A percentile compares a stretch with the other conserved stretches of the same genome.
Evolutionary conservation across 176 grass and related monocot genomes (phyloP).

Genomic region (Echinochloa phyllopogon): DNA sequence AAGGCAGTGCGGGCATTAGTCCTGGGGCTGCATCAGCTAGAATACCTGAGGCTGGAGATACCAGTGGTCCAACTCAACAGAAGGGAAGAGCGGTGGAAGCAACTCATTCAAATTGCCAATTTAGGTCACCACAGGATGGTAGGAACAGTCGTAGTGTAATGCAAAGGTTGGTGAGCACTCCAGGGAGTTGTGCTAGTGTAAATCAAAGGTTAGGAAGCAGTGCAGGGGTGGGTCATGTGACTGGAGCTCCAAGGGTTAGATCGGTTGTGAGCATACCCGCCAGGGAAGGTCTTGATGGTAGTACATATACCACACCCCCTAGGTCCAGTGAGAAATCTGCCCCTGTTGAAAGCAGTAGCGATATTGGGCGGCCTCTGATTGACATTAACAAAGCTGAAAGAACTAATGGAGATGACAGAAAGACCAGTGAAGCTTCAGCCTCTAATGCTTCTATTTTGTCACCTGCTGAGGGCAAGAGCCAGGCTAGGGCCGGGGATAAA

Average conservation of each 20-base stretch:
- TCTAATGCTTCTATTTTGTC: slow-evolving; percentile 27
- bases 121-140: slow-evolving; percentile 31
- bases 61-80: background rate
- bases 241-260: slow-evolving; percentile 57
- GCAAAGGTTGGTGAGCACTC: slow-evolving; percentile 46
- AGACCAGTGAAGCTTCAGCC: slow-evolving; percentile 42
- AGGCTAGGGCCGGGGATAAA: slow-evolving; percentile 40
- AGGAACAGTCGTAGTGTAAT: slow-evolving; percentile 44
- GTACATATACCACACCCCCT: slow-evolving; percentile 16
- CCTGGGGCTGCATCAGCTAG: slow-evolving; percentile 22
- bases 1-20: slow-evolving; percentile 31
- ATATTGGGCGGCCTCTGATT: slow-evolving; percentile 23
- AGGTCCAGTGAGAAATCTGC: slow-evolving; percentile 33
- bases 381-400: slow-evolving; percentile 40
- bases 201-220: slow-evolving; percentile 46
- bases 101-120: background rate
- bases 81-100: slow-evolving; percentile 18
- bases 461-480: slow-evolving; percentile 33
- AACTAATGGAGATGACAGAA: slow-evolving; percentile 37
- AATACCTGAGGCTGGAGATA: slow-evolving; percentile 7
- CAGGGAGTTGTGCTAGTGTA: slow-evolving; percentile 20
- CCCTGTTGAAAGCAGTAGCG: slow-evolving; percentile 38
- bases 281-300: slow-evolving; percentile 46
- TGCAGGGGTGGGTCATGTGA: slow-evolving; percentile 38
- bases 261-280: slow-evolving; percentile 74